Evolutionary conservation across 345 rosid species (phyloP), one percentile per base, ranked within the genome.

Genomic region (Eutrema heterophyllum): DNA sequence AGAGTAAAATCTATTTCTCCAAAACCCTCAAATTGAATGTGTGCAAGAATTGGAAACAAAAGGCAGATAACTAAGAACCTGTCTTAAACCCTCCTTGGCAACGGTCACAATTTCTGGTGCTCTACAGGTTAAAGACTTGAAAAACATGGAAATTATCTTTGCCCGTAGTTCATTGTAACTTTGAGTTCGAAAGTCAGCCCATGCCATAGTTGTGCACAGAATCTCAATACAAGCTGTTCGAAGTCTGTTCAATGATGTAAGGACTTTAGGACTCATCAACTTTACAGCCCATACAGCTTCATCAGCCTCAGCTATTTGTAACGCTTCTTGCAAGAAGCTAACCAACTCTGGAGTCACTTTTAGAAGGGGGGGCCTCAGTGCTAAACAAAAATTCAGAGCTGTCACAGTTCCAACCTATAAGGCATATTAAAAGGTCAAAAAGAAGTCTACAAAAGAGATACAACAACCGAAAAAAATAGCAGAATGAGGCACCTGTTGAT

Each of bases 261-360:
- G 89, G 68, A 84, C 87, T 82, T 87, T 92, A 54, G 93, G 96
- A 74, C 87, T 95, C 96, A 92, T 83, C 74, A 85, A 85, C 85
- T 95, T 95, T 79, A 87, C 93, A 70, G 76, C 92, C 97, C 93
- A 88, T 56, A 81, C 89, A 79, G 81, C 82, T 83, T 95, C 99
- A 85, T 95, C 99, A 76, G 97, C 89, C 84, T 92, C 97, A 12
- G 99, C 99, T 83, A 92, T 95, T 80, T 95, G 96, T 84, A 95
- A 75, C 39, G 97, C 97, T 83, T 95, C 99, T 88, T 95, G 99
- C 74, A 95, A 87, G 78, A 95, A 92, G 81, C 83, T 92, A 32
- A 92, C 84, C 78, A 95, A 83, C 76, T 95, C 99, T 80, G 83
- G 96, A 64, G 97, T 92, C 83, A 95, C 80, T 86, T 90, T 92